Evolutionary conservation across 2,329 filamentous ascomycete species (phyloP).

Genomic region (Neocatenulostroma microsporum): DNA sequence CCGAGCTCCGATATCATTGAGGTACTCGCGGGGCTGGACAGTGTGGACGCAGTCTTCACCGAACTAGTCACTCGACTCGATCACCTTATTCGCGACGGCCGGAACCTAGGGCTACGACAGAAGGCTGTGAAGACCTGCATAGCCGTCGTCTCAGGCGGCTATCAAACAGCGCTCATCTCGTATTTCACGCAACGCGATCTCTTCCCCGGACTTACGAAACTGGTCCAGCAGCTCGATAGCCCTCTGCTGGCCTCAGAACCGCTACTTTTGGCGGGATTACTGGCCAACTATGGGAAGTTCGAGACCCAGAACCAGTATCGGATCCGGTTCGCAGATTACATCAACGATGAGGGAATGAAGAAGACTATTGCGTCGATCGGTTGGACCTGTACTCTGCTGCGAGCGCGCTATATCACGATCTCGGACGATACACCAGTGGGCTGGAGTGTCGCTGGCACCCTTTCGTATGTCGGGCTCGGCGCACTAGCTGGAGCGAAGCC

Average conservation of each 20-base stretch:
- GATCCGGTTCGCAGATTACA: slow-evolving; percentile 84
- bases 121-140: slow-evolving; percentile 76
- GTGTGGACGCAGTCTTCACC: slow-evolving; percentile 77
- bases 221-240: slow-evolving; percentile 70
- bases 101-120: slow-evolving; percentile 61
- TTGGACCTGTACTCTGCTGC: slow-evolving; percentile 57
- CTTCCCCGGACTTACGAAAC: slow-evolving; percentile 93
- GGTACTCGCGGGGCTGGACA: slow-evolving; percentile 78
- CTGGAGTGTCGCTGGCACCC: slow-evolving; percentile 73
- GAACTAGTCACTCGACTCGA: slow-evolving; percentile 83
- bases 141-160: slow-evolving; percentile 83
- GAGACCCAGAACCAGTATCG: slow-evolving; percentile 97
- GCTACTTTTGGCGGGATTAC: slow-evolving; percentile 72
- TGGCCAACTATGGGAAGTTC: slow-evolving; percentile 99
- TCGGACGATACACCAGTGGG: slow-evolving; percentile 85
- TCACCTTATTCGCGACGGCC: slow-evolving; percentile 63
- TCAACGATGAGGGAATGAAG: slow-evolving; percentile 80
- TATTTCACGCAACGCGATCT: slow-evolving; percentile 93
- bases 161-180: slow-evolving; percentile 86
- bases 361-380: slow-evolving; percentile 74
- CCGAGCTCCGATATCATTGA: slow-evolving; percentile 92
- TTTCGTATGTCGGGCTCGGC: slow-evolving; percentile 78
- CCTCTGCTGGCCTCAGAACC: slow-evolving; percentile 57
- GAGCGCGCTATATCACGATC: slow-evolving; percentile 72
- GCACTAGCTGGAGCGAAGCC: slow-evolving; percentile 59